These are phyloP conservation scores for Globisporangium paddicum DNA, from an alignment of 352 stramenopile species.

Conservation along the genomic window DNA sequence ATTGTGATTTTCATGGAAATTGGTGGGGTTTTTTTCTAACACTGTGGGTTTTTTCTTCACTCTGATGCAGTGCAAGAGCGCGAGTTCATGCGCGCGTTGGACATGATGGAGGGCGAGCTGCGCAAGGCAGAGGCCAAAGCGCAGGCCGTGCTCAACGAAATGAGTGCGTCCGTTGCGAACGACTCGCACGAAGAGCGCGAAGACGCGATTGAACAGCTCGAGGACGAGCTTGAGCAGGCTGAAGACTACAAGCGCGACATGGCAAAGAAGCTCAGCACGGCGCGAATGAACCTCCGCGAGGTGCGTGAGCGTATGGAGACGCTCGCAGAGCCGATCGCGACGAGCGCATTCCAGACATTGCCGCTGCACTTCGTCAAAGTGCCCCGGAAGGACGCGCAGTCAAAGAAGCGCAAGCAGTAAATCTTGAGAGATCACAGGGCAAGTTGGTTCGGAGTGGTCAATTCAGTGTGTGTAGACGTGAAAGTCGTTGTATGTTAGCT, in stretches of 20 bases:
- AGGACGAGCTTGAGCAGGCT: slow-evolving; percentile 56
- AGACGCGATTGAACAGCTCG: slow-evolving; percentile 38
- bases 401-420: slow-evolving; percentile 7
- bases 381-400: not conserved
- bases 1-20: not conserved
- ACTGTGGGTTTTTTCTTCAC: not conserved
- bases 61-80: slow-evolving; percentile 31
- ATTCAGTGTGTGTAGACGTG: too few species aligned
- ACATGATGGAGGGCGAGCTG: slow-evolving; percentile 47
- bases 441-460: too few species aligned
- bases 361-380: slow-evolving; percentile 47
- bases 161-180: slow-evolving; percentile 36
- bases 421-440: too few species aligned
- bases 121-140: slow-evolving; percentile 47
- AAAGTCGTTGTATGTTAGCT: too few species aligned
- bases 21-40: not conserved
- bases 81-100: slow-evolving; percentile 34
- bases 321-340: slow-evolving; percentile 14
- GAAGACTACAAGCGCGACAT: slow-evolving; percentile 48
- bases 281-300: slow-evolving; percentile 23
- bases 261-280: slow-evolving; percentile 28
- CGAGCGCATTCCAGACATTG: slow-evolving; percentile 13
- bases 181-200: slow-evolving; percentile 33
- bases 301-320: slow-evolving; percentile 34
- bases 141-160: slow-evolving; percentile 45